A percentile compares a stretch with the other conserved stretches of the same genome.
Conservation (phyloP, 768 basidiomycete genomes). For the Tulasnella sp. region DNA sequence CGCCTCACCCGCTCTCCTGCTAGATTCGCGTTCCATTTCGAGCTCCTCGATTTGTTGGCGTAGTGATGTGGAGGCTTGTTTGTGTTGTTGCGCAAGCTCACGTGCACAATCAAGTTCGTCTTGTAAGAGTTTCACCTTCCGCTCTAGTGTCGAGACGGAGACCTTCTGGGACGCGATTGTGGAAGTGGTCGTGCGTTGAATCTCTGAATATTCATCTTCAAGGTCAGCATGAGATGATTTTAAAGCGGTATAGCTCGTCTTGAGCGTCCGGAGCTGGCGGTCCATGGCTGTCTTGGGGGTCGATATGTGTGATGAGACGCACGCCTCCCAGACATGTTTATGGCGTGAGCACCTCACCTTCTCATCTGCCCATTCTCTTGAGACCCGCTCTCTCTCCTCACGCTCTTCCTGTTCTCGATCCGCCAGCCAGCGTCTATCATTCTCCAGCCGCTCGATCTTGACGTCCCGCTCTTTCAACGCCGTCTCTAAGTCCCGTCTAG, state of each 20-base stretch:
- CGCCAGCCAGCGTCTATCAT: slow-evolving; percentile 55
- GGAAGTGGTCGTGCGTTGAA: slow-evolving; percentile 40
- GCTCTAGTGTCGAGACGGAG: slow-evolving; percentile 8
- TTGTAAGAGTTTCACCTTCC: slow-evolving; percentile 12
- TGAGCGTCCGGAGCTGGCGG: slow-evolving; percentile 40
- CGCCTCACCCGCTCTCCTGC: slow-evolving; percentile 29
- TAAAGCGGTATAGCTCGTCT: slow-evolving; percentile 38
- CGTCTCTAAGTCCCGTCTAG: slow-evolving; percentile 53
- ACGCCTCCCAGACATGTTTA: slow-evolving; percentile 21
- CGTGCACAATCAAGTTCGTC: slow-evolving; percentile 14
- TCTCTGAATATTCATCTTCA: slow-evolving; percentile 40
- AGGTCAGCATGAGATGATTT: slow-evolving; percentile 52
- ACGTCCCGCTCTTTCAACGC: slow-evolving; percentile 56
- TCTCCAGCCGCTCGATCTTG: slow-evolving; percentile 52
- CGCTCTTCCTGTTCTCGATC: slow-evolving; percentile 59
- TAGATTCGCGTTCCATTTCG: slow-evolving; percentile 27
- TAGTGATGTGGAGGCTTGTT: slow-evolving; percentile 34
- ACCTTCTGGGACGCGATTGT: slow-evolving; percentile 40
- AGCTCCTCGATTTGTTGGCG: slow-evolving; percentile 41
- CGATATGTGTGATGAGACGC: neutral
- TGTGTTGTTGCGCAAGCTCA: slow-evolving; percentile 8
- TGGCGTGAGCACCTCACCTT: slow-evolving; percentile 46
- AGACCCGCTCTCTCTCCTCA: slow-evolving; percentile 53
- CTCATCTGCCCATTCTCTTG: slow-evolving; percentile 39
- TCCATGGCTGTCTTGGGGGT: slow-evolving; percentile 32